Percentiles rank a stretch among this genome's conserved stretches.
These are phyloP conservation scores for Penicillium sp. DNA, from an alignment of 2,329 filamentous ascomycete genomes.

Conservation along the genomic window DNA sequence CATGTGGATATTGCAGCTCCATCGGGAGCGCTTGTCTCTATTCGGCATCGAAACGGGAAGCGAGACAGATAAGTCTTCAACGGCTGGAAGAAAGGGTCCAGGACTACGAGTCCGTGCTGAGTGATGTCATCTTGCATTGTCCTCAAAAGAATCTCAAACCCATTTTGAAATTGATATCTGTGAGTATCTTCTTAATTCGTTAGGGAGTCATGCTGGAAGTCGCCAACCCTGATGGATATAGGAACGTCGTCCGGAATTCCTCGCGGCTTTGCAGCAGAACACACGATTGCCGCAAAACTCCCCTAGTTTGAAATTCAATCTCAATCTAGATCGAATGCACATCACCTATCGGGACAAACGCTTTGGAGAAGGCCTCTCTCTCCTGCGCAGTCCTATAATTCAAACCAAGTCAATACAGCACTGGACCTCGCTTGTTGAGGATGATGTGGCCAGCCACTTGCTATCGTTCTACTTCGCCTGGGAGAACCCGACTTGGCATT, in stretches of 20 bases:
- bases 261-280: not conserved
- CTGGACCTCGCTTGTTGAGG: slow-evolving; percentile 31
- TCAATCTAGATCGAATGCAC: slow-evolving; percentile 9
- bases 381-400: slow-evolving; percentile 17
- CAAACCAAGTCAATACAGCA: slow-evolving; percentile 25
- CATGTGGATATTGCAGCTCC: slow-evolving; percentile 9
- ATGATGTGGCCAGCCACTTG: slow-evolving; percentile 33
- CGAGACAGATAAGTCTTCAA: slow-evolving; percentile 1
- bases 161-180: not conserved
- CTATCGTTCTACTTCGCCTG: slow-evolving; percentile 35
- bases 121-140: slow-evolving; percentile 5
- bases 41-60: slow-evolving; percentile 6
- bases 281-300: not conserved
- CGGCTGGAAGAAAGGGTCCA: slow-evolving; percentile 7
- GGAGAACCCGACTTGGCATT: slow-evolving; percentile 36
- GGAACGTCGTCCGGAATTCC: slow-evolving; percentile 9
- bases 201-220: not conserved
- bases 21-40: slow-evolving; percentile 3
- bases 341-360: not conserved
- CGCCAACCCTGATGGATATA: not conserved
- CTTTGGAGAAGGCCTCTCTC: not conserved
- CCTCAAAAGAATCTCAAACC: not conserved
- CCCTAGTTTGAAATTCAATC: not conserved
- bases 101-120: slow-evolving; percentile 2
- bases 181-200: not conserved